These are phyloP conservation scores for Chaetothyriales sp. DNA, from an alignment of 2,329 filamentous ascomycete genomes.

Conservation along the genomic window DNA sequence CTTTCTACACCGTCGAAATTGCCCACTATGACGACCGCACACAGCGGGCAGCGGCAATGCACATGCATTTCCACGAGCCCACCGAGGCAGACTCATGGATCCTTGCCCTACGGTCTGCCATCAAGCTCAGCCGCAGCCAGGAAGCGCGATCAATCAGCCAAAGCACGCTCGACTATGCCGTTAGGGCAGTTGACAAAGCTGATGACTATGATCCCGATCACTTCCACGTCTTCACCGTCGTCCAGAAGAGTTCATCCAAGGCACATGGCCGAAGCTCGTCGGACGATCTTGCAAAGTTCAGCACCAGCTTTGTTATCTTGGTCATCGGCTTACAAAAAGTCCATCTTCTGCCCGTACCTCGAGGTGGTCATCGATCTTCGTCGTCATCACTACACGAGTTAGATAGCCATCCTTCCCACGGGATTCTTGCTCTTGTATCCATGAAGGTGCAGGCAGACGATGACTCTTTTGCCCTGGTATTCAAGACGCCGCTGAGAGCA, in stretches of 20 bases:
- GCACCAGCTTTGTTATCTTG: slow-evolving; percentile 51
- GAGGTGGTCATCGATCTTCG: slow-evolving; percentile 38
- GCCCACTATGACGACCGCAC: slow-evolving; percentile 52
- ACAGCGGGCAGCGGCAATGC: slow-evolving; percentile 45
- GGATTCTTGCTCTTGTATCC: slow-evolving; percentile 46
- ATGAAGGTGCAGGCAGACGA: slow-evolving; percentile 46
- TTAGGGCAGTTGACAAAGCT: slow-evolving; percentile 47
- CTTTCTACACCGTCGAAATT: slow-evolving; percentile 52
- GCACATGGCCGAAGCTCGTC: slow-evolving; percentile 38
- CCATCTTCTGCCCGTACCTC: slow-evolving; percentile 51
- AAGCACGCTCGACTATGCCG: slow-evolving; percentile 47
- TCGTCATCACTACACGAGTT: slow-evolving; percentile 38
- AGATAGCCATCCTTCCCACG: slow-evolving; percentile 40
- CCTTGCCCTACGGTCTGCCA: slow-evolving; percentile 44
- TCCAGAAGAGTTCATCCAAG: slow-evolving; percentile 38
- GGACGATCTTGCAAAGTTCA: slow-evolving; percentile 51
- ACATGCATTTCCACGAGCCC: slow-evolving; percentile 48
- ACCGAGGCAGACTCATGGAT: slow-evolving; percentile 54
- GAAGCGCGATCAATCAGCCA: slow-evolving; percentile 40
- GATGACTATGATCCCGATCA: slow-evolving; percentile 53
- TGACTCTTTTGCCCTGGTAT: slow-evolving; percentile 52
- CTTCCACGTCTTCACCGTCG: slow-evolving; percentile 54
- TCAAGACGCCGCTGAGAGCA: slow-evolving; percentile 43
- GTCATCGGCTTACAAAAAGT: slow-evolving; percentile 55
- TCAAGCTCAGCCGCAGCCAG: slow-evolving; percentile 19